A percentile compares a stretch with the other conserved stretches of the same genome.
These are phyloP conservation scores for Abelmoschus esculentus DNA, from an alignment of 345 rosid species.

Conservation along the genomic window DNA sequence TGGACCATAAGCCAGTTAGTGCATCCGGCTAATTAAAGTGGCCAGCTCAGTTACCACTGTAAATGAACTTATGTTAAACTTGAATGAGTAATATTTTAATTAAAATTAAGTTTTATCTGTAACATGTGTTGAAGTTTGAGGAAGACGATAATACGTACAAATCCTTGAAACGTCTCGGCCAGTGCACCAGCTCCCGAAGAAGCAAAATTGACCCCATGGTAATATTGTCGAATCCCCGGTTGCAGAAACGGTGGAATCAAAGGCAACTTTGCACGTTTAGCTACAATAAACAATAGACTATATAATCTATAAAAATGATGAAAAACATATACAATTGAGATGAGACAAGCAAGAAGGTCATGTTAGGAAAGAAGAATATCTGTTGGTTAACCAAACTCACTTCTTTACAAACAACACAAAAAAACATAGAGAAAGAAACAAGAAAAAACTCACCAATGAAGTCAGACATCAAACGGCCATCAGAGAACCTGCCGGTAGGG, in stretches of 20 bases:
- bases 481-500: conserved; percentile 86
- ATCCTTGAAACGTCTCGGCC: conserved; percentile 56
- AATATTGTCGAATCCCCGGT: conserved; percentile 41
- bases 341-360: neutral
- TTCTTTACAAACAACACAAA: too few relatives aligned
- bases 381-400: too few relatives aligned
- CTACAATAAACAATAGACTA: conserved; percentile 23
- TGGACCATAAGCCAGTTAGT: conserved; percentile 27
- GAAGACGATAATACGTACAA: conserved; percentile 22
- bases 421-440: too few relatives aligned
- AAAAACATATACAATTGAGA: too few relatives aligned
- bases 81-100: too few relatives aligned
- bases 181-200: conserved; percentile 88
- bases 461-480: conserved; percentile 69
- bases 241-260: conserved; percentile 62
- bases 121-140: too few relatives aligned
- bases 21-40: conserved; percentile 21
- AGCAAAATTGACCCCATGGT: conserved; percentile 70
- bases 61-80: too few relatives aligned
- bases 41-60: too few relatives aligned
- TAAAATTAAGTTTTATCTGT: too few relatives aligned
- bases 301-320: neutral
- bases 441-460: conserved; percentile 42
- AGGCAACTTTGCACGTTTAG: conserved; percentile 63
- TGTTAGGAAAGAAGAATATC: neutral